phyloP scores from a whole-genome alignment of 2,329 filamentous ascomycete genomes.

The Claviceps sp. region DNA sequence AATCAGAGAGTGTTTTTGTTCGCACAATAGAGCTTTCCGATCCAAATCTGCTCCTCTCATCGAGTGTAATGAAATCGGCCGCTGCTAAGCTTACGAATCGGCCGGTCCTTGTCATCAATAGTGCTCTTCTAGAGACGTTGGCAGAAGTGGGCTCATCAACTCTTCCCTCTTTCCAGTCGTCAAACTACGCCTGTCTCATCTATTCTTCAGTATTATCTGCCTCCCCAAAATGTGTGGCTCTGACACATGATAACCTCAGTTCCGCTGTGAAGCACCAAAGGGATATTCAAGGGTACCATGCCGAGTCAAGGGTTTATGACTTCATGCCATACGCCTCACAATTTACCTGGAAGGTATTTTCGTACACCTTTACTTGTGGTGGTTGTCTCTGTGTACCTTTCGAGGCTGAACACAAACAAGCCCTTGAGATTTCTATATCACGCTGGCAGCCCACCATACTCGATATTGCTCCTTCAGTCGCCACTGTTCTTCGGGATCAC shows the following conservation, averaged over 20 bases:
- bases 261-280: constrained; percentile 3
- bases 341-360: not conserved
- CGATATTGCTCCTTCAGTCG: not conserved
- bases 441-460: constrained; percentile 1
- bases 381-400: constrained; percentile 1
- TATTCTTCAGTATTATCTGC: not conserved
- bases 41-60: not conserved
- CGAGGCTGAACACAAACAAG: not conserved
- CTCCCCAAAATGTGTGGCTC: not conserved
- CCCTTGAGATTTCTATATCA: not conserved
- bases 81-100: not conserved
- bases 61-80: not conserved
- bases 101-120: not conserved
- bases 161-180: not conserved
- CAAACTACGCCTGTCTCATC: not conserved
- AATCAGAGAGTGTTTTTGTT: not conserved
- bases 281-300: constrained; percentile 1
- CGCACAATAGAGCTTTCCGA: not conserved
- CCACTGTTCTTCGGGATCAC: not conserved
- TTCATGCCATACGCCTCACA: constrained; percentile 2
- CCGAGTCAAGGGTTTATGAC: constrained; percentile 5
- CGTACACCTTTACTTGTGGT: not conserved
- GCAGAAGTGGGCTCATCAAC: no score
- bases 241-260: constrained; percentile 3
- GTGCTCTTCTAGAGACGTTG: not conserved